Evolutionary conservation across 1,139 yeast genomes (phyloP).

Genomic region (Suhomyces terraborum): DNA sequence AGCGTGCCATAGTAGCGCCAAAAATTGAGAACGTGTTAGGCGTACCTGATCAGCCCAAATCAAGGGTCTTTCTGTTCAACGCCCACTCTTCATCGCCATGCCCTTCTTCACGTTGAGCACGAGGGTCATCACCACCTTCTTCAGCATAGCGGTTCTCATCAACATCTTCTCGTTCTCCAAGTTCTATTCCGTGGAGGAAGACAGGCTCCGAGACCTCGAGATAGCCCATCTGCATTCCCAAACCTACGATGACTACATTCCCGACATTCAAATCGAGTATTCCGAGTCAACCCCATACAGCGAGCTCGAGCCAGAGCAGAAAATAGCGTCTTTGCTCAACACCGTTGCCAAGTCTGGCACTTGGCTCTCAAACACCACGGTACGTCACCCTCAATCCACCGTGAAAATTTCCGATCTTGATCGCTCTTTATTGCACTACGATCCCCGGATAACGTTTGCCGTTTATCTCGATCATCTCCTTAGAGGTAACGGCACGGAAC

Average conservation of each 20-base stretch:
- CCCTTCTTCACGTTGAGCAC: constrained; percentile 6
- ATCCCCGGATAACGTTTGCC: constrained; percentile 30
- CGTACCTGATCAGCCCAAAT: not conserved
- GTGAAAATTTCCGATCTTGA: constrained; percentile 19
- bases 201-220: constrained; percentile 6
- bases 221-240: constrained; percentile 23
- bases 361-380: constrained; percentile 15
- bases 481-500: constrained; percentile 16
- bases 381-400: not conserved
- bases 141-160: constrained; percentile 25
- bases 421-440: constrained; percentile 23
- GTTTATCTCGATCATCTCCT: constrained; percentile 24
- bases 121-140: constrained; percentile 19
- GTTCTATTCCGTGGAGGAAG: constrained; percentile 19
- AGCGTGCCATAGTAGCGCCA: no score
- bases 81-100: not conserved
- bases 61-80: not conserved
- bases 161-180: constrained; percentile 28
- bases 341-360: constrained; percentile 25
- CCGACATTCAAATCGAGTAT: constrained; percentile 27
- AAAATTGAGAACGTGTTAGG: no score
- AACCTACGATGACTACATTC: constrained; percentile 24
- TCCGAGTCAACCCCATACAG: constrained; percentile 22
- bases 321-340: constrained; percentile 27
- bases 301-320: constrained; percentile 24